A percentile compares a stretch with the other conserved stretches of the same genome.
Conservation (phyloP, 495 filamentous ascomycete species). For the Aspergillus cristatus region DNA sequence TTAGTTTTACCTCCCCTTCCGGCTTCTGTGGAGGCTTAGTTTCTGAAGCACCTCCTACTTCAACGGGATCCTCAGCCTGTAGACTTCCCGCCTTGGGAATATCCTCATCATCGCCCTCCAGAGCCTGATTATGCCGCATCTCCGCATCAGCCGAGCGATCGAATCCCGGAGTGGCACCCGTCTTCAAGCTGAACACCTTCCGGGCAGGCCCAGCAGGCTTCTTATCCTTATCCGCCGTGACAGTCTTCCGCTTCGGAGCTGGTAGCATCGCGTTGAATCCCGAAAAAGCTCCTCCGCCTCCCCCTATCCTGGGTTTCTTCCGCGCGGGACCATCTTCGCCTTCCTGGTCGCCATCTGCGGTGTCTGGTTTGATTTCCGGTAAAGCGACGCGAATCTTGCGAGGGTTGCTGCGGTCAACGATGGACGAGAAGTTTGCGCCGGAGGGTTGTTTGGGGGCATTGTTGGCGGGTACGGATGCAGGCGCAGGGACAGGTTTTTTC, state of each 20-base stretch:
- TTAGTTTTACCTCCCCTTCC: slow-evolving; percentile 32
- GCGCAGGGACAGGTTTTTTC: slow-evolving; percentile 17
- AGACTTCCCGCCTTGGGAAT: slow-evolving; percentile 14
- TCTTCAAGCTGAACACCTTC: slow-evolving; percentile 61
- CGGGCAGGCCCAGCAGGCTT: slow-evolving; percentile 19
- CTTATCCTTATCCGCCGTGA: slow-evolving; percentile 25
- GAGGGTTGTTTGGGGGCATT: slow-evolving; percentile 18
- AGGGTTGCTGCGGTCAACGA: slow-evolving; percentile 69
- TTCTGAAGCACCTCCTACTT: slow-evolving; percentile 4
- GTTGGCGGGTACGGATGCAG: slow-evolving; percentile 3
- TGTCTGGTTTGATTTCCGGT: slow-evolving; percentile 40
- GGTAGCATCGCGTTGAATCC: slow-evolving; percentile 84
- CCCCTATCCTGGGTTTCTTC: slow-evolving; percentile 56
- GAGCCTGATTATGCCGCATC: slow-evolving; percentile 21
- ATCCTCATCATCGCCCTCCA: slow-evolving; percentile 13
- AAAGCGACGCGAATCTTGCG: slow-evolving; percentile 77
- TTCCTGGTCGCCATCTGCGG: slow-evolving; percentile 15
- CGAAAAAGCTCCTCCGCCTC: slow-evolving; percentile 49
- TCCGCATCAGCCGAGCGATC: slow-evolving; percentile 47
- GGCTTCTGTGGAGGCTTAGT: slow-evolving; percentile 7
- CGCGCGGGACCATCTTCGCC: slow-evolving; percentile 53
- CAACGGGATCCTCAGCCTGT: slow-evolving; percentile 2
- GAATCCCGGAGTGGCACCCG: slow-evolving; percentile 69
- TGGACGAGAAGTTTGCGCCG: slow-evolving; percentile 43
- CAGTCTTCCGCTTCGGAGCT: slow-evolving; percentile 57